Percentiles rank a stretch among this genome's conserved stretches.
These are phyloP conservation scores for Tephrocybe rancida DNA, from an alignment of 768 basidiomycete species.

Conservation along the genomic window DNA sequence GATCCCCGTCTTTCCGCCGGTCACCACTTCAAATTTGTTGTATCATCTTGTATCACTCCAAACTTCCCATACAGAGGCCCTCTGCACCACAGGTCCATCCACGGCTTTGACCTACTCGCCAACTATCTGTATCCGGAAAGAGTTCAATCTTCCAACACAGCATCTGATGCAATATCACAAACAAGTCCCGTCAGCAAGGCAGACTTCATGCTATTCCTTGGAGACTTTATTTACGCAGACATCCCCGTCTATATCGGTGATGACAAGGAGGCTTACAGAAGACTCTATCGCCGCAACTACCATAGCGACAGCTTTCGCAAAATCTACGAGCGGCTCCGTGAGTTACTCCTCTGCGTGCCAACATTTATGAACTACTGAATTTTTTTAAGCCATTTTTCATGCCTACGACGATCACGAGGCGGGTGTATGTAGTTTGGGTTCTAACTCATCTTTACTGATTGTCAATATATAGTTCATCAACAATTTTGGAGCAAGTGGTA, in stretches of 20 bases:
- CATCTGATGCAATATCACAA: constrained; percentile 3
- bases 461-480: constrained; percentile 51
- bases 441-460: neutral
- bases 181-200: constrained; percentile 23
- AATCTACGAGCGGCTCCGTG: constrained; percentile 71
- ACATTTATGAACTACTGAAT: constrained; percentile 2
- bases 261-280: constrained; percentile 56
- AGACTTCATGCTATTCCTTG: constrained; percentile 70
- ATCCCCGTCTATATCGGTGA: constrained; percentile 67
- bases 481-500: constrained; percentile 62
- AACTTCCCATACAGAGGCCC: constrained; percentile 75
- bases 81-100: constrained; percentile 50
- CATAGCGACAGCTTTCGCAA: constrained; percentile 64
- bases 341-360: constrained; percentile 27
- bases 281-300: constrained; percentile 70
- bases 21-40: constrained; percentile 67
- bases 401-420: constrained; percentile 79
- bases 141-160: constrained; percentile 6
- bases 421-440: neutral
- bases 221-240: constrained; percentile 79
- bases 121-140: constrained; percentile 46
- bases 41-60: constrained; percentile 65
- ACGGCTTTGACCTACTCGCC: constrained; percentile 66
- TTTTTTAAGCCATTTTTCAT: constrained; percentile 65
- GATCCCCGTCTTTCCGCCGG: constrained; percentile 60